Evolutionary conservation across 768 basidiomycete species (phyloP).

Genomic region (Tulasnella sp.): DNA sequence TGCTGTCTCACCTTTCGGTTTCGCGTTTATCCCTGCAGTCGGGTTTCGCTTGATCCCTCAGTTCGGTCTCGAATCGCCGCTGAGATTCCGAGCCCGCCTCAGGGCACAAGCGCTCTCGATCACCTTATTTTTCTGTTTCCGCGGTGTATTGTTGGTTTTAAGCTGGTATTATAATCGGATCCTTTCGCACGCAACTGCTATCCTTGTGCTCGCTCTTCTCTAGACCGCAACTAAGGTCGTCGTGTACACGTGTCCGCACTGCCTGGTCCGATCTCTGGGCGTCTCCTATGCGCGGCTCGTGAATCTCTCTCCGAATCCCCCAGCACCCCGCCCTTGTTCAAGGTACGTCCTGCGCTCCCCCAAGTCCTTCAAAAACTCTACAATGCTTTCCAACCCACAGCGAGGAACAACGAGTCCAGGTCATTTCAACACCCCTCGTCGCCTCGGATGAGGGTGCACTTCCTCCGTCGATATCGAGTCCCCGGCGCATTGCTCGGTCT

Average conservation of each 20-base stretch:
- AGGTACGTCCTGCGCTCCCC: neutral
- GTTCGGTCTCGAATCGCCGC: neutral
- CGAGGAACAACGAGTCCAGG: neutral
- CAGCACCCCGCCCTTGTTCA: neutral
- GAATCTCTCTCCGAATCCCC: neutral
- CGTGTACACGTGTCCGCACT: neutral
- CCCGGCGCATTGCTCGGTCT: neutral
- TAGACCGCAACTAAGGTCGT: neutral
- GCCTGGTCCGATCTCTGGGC: neutral
- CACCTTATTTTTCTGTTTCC: neutral
- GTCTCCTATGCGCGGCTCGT: neutral
- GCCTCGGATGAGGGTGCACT: neutral
- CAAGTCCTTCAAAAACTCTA: neutral
- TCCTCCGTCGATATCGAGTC: neutral
- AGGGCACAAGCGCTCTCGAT: neutral
- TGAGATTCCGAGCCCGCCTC: neutral
- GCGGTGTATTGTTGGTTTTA: neutral
- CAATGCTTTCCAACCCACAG: too few species aligned
- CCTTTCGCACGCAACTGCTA: neutral
- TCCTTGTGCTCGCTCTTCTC: neutral
- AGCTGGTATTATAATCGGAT: neutral
- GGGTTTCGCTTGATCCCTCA: neutral
- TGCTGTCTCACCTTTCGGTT: neutral
- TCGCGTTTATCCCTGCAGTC: neutral
- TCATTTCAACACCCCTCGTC: neutral